Evolutionary conservation across 2,329 filamentous ascomycete genomes (phyloP), one percentile per base, ranked within the genome.

Genomic region (Pyrenochaeta sp.): DNA sequence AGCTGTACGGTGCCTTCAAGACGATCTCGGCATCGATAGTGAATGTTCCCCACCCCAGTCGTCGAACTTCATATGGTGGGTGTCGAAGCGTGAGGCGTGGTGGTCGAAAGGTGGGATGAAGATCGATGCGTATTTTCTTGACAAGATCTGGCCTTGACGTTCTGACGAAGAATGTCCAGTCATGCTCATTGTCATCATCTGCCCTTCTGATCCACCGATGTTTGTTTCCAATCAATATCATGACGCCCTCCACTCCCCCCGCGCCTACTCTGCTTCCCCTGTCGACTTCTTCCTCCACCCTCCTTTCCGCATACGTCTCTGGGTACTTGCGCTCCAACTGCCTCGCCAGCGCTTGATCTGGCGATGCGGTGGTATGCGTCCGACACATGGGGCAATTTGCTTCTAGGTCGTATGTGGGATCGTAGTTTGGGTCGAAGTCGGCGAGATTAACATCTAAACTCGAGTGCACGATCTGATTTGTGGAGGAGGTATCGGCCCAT

Each of bases 141-240:
- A 82, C 70, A 21, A 81, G 71, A n/a, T 80, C 78, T 9, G 68
- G 73, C 2, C 77, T 67, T n/a, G 73, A 77, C 0, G 74, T 67
- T n/a, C 69, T 58, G 5, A 81, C 76, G 56, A 81, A 82, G 55
- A 81, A 81, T 0, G 72, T 77, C 79, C 79, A 82, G 29, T 77
- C 71, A 55, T 81, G 79, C 49, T 69, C 59, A 41, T 79, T 80
- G 36, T 44, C 35, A 49, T 63, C 46, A 36, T 70, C 46, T 29
- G 58, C 15, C 14, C 42, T 53, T n/a, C 61, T 45, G 3, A 75
- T 58, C 10, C 70, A 37, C 10, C 60, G 51, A 58, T 81, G 79
- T 46, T 68, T 70, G 48, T 81, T 81, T 14, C 79, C 79, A 45
- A 81, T 76, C 51, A 79, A 71, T 3, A 81, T 67, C 35, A 77